Evolutionary conservation across 1,139 yeast species (phyloP), one percentile per base, ranked within the genome.

Genomic region (Magnusiomyces clavatus): DNA sequence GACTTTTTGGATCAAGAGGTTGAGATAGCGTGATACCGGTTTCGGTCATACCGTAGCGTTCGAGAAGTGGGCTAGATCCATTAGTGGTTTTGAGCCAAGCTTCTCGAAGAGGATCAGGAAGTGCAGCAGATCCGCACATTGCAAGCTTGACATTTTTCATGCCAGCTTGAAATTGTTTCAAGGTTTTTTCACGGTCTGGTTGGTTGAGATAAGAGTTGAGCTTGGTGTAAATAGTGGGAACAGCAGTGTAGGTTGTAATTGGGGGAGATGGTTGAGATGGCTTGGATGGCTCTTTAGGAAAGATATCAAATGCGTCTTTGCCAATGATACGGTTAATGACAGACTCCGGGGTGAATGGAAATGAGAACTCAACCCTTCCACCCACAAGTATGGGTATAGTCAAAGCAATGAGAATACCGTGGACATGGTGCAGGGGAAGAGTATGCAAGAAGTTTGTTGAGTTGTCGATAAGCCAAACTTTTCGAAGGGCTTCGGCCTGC

Each of bases 41-140:
- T 51, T 68, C 71, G 2, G 71, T 68, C 71, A 68, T 68, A 17
- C 71, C 71, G 53, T 68, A 68, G 38, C 71, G 58, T 54, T 68
- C 72, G 12, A 68, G 64, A 48, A 68, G 57, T 16, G 69, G 67
- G 10, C 65, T 64, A 13, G 58, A 54, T 17, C 66, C 66, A n/a
- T 63, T 60, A 12, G 68, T 60, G 19, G 64, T 55, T 35, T 54
- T 50, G 39, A 66, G 64, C 72, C 72, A 68, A 12, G 62, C 58
- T 34, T 56, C 55, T 41, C 71, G 58, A 45, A 69, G 60, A 1
- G 71, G 69, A 35, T 60, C 61, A 2, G 72, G 72, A 16, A 68
- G 61, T 2, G 72, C 71, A 3, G 72, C 72, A 4, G 71, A 67
- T 3, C 72, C 72, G 51, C 70, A 67, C 69, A 68, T 67, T 34